phyloP scores from a whole-genome alignment of 2,329 filamentous ascomycete species.

The Dactylellina cionopaga region DNA sequence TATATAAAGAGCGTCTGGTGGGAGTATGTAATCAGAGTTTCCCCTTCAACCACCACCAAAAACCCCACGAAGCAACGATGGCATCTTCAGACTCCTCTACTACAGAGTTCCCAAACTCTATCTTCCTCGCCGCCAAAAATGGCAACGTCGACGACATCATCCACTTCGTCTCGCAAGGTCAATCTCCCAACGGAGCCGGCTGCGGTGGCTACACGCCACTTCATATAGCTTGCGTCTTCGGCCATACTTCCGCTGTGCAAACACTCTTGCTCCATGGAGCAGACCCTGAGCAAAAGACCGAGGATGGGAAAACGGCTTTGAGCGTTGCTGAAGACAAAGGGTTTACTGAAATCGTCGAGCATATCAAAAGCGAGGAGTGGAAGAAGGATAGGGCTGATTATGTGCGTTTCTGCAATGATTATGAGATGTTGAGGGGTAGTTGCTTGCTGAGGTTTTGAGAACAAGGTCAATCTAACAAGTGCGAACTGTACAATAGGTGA shows the following conservation, averaged over 20 bases:
- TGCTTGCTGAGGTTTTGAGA: conserved; percentile 18
- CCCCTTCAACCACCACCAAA: no score
- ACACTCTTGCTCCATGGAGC: conserved; percentile 21
- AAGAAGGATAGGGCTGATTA: conserved; percentile 14
- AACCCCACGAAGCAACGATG: no score
- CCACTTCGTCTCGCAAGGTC: conserved; percentile 18
- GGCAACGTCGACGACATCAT: conserved; percentile 33
- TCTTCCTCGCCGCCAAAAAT: conserved; percentile 37
- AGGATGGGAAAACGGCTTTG: conserved; percentile 31
- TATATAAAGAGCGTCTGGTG: no score
- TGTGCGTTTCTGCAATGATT: conserved; percentile 13
- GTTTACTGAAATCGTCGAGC: conserved; percentile 14
- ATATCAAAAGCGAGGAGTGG: conserved; percentile 19
- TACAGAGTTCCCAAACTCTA: conserved; percentile 1
- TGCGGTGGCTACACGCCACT: conserved; percentile 38
- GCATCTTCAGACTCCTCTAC: background rate
- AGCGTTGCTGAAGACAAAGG: conserved; percentile 18
- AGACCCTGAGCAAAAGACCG: conserved; percentile 24
- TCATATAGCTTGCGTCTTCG: conserved; percentile 35
- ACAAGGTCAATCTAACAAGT: background rate
- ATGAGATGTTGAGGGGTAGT: conserved; percentile 1
- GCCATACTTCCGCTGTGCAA: conserved; percentile 19
- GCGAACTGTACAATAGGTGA: conserved; percentile 1
- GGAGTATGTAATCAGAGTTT: background rate
- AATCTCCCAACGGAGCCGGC: conserved; percentile 21